A percentile compares a stretch with the other conserved stretches of the same genome.
phyloP scores from a whole-genome alignment of 768 basidiomycete genomes.

The Leccinum pellstonianum region DNA sequence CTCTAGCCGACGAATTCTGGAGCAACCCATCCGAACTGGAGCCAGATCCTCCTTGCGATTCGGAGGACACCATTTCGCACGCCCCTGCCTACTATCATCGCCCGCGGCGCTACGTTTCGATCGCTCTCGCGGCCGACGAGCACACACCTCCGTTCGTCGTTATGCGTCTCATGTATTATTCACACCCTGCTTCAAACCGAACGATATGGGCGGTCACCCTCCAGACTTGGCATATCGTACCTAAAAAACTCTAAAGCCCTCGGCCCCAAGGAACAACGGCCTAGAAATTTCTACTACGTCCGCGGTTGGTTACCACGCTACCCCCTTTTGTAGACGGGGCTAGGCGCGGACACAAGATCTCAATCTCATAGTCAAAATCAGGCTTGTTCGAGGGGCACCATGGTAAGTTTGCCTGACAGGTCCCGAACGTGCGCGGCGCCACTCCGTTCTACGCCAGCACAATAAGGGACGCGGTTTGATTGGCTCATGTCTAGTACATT shows the following conservation, averaged over 20 bases:
- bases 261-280: conserved; percentile 27
- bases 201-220: not conserved
- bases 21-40: not conserved
- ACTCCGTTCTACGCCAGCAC: conserved; percentile 3
- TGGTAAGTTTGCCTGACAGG: conserved; percentile 5
- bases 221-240: conserved; percentile 7
- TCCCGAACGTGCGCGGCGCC: conserved; percentile 4
- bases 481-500: conserved; percentile 13
- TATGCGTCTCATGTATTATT: conserved; percentile 3
- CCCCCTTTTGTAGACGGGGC: conserved; percentile 19
- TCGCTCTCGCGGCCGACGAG: not conserved
- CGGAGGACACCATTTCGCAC: not conserved
- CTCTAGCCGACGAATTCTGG: not conserved
- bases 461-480: conserved; percentile 9
- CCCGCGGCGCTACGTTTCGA: not conserved
- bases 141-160: not conserved
- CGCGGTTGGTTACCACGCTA: conserved; percentile 27
- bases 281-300: conserved; percentile 10
- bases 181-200: conserved; percentile 6
- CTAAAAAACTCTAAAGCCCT: conserved; percentile 15
- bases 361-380: conserved; percentile 26
- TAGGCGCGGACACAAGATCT: conserved; percentile 12
- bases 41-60: conserved; percentile 6
- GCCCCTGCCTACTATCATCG: not conserved
- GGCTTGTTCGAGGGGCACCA: conserved; percentile 21